A percentile compares a stretch with the other conserved stretches of the same genome.
Evolutionary conservation across 176 grass and related monocot species (phyloP).

Genomic region (Avena sativa): DNA sequence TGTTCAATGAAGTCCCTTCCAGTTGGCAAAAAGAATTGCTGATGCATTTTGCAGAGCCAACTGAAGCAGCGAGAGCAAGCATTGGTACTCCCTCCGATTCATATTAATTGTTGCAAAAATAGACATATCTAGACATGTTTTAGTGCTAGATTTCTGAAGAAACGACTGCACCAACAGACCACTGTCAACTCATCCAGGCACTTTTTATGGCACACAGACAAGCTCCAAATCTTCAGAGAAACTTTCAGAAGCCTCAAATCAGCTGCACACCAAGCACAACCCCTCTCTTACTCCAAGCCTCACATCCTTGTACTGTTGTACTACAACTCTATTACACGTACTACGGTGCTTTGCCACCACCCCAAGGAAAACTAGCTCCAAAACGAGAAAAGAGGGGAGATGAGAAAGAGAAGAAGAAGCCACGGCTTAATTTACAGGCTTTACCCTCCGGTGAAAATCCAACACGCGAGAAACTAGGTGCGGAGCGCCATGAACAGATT

Average conservation of each 20-base stretch:
- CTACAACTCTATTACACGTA: not conserved
- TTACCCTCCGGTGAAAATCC: not conserved
- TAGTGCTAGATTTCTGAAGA: no score
- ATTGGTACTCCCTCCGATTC: no score
- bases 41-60: no score
- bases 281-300: slow-evolving; percentile 30
- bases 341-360: slow-evolving; percentile 7
- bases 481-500: slow-evolving; percentile 90
- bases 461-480: slow-evolving; percentile 46
- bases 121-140: no score
- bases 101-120: no score
- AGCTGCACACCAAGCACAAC: slow-evolving; percentile 47
- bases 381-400: slow-evolving; percentile 17
- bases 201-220: slow-evolving; percentile 32
- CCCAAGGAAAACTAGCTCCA: slow-evolving; percentile 15
- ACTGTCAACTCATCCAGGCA: slow-evolving; percentile 12
- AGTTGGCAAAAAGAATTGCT: no score
- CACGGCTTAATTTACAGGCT: slow-evolving; percentile 61
- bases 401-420: slow-evolving; percentile 27
- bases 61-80: no score
- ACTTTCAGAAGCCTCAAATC: slow-evolving; percentile 33
- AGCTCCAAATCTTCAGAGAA: slow-evolving; percentile 28
- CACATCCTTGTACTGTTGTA: not conserved
- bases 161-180: not conserved
- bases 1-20: no score